Conservation (phyloP, 768 basidiomycete species). For the Cystobasidium onofrii region DNA sequence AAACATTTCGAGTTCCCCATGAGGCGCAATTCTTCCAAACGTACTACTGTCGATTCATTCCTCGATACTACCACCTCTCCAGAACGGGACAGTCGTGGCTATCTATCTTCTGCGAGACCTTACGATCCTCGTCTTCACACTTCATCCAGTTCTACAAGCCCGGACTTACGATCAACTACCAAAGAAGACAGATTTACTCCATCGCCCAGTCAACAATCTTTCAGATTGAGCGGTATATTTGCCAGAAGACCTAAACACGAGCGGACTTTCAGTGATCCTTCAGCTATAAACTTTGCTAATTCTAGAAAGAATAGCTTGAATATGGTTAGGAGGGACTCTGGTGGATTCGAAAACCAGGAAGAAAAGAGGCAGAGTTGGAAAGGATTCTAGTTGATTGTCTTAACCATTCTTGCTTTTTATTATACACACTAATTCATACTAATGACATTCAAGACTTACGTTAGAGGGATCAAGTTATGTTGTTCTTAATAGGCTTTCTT, state of each 20-base stretch:
- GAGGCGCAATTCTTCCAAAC: background rate
- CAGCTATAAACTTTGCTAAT: background rate
- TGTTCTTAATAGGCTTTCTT: no score
- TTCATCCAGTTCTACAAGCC: background rate
- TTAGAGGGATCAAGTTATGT: no score
- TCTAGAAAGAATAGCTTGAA: background rate
- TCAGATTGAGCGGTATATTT: slow-evolving; percentile 19
- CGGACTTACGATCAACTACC: background rate
- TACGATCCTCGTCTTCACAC: background rate
- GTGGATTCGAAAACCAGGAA: slow-evolving; percentile 9
- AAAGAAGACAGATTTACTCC: background rate
- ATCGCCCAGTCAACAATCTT: background rate
- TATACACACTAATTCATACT: no score
- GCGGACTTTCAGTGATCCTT: slow-evolving; percentile 7
- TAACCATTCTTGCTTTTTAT: no score
- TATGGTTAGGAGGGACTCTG: slow-evolving; percentile 1
- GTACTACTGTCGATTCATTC: slow-evolving; percentile 5
- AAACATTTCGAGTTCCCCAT: background rate
- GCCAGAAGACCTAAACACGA: slow-evolving; percentile 10
- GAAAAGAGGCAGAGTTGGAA: slow-evolving; percentile 21
- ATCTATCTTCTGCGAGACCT: background rate
- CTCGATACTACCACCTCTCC: slow-evolving; percentile 18
- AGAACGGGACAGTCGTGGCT: background rate
- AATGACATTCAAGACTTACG: no score
- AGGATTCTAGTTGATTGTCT: background rate